These are phyloP conservation scores for Penicillium cinerascens DNA, from an alignment of 495 filamentous ascomycete genomes.

Conservation along the genomic window DNA sequence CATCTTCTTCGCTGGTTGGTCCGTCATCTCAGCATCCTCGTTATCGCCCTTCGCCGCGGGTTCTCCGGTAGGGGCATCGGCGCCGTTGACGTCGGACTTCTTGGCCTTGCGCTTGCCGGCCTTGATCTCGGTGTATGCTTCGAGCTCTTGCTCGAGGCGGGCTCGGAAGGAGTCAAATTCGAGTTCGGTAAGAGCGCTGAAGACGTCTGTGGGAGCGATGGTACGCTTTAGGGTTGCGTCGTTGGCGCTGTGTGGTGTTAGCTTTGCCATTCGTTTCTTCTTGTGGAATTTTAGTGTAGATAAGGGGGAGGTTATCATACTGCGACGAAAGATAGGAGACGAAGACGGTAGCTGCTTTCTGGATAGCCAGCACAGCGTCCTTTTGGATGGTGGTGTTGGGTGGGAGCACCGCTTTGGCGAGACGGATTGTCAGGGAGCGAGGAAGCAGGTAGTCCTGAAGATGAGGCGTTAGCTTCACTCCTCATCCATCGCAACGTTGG, in stretches of 20 bases:
- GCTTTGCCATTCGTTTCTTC: not conserved
- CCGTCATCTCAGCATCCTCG: conserved; percentile 40
- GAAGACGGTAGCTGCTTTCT: conserved; percentile 92
- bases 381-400: conserved; percentile 92
- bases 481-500: not conserved
- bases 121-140: conserved; percentile 58
- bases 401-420: conserved; percentile 96
- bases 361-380: conserved; percentile 85
- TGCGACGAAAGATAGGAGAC: conserved; percentile 81
- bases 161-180: conserved; percentile 78
- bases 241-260: conserved; percentile 60
- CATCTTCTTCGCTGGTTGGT: conserved; percentile 43
- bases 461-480: not conserved
- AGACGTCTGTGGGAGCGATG: conserved; percentile 77
- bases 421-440: conserved; percentile 86
- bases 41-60: conserved; percentile 32
- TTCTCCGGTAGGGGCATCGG: conserved; percentile 30
- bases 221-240: conserved; percentile 78
- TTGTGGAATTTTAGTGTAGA: not conserved
- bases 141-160: conserved; percentile 56
- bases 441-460: conserved; percentile 83
- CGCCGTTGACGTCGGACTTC: conserved; percentile 43
- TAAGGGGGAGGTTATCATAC: conserved; percentile 47
- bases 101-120: conserved; percentile 63
- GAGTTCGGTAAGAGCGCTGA: conserved; percentile 74